phyloP scores from a whole-genome alignment of 2,329 filamentous ascomycete genomes.

The Cercospora sojina region DNA sequence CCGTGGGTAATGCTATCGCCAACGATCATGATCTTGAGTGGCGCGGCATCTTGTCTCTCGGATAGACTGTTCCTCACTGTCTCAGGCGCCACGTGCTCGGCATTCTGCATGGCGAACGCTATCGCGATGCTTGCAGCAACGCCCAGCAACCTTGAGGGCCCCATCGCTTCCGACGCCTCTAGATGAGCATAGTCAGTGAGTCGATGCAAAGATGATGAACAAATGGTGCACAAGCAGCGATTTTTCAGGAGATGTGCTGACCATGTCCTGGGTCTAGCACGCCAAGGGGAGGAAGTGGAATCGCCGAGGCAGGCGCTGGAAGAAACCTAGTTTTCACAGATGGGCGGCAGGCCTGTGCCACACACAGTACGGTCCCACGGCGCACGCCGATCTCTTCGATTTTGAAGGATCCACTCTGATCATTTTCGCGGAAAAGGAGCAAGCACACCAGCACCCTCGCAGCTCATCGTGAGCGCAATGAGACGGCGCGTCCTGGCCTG shows the following conservation, averaged over 20 bases:
- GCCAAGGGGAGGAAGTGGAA: background rate
- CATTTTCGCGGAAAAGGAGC: background rate
- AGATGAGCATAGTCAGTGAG: background rate
- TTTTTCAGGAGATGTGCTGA: conserved; percentile 1
- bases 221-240: background rate
- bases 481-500: background rate
- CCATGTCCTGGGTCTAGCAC: background rate
- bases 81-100: background rate
- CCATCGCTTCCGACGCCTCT: background rate
- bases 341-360: background rate
- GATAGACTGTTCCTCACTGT: background rate
- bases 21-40: conserved; percentile 25
- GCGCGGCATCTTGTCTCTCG: background rate
- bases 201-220: background rate
- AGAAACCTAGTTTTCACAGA: background rate
- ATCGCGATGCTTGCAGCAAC: background rate
- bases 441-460: background rate
- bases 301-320: conserved; percentile 6
- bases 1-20: conserved; percentile 32
- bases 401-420: background rate
- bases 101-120: background rate
- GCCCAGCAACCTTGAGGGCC: background rate
- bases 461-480: background rate
- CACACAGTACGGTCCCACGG: background rate
- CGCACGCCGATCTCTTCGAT: background rate